These are phyloP conservation scores for Magnusiomyces tetraspermus DNA, from an alignment of 1,139 yeast species.

Conservation along the genomic window DNA sequence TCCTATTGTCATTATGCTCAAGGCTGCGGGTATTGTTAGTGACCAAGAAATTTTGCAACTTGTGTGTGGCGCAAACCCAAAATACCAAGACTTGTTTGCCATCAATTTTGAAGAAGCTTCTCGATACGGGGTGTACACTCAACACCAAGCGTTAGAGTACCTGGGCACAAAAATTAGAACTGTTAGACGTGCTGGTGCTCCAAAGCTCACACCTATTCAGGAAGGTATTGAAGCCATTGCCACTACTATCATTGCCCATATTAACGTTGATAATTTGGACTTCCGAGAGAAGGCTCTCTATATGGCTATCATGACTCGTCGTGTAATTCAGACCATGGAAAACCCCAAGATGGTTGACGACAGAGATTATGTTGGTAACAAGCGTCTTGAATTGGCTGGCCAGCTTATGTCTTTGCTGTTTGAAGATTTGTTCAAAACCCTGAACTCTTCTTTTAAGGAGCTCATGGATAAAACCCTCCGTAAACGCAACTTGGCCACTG, in stretches of 20 bases:
- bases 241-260: conserved; percentile 90
- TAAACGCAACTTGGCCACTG: conserved; percentile 90
- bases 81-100: conserved; percentile 84
- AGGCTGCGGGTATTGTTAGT: conserved; percentile 91
- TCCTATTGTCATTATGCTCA: conserved; percentile 84
- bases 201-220: conserved; percentile 69
- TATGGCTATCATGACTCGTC: conserved; percentile 91
- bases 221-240: conserved; percentile 98
- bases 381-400: conserved; percentile 94
- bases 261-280: conserved; percentile 75
- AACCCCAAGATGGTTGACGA: conserved; percentile 95
- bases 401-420: conserved; percentile 89
- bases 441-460: conserved; percentile 87
- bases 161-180: conserved; percentile 89
- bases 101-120: conserved; percentile 93
- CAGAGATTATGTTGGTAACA: conserved; percentile 97
- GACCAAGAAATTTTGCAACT: conserved; percentile 90
- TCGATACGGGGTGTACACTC: conserved; percentile 75
- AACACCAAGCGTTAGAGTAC: conserved; percentile 85
- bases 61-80: conserved; percentile 83
- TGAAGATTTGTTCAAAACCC: conserved; percentile 94
- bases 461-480: conserved; percentile 88
- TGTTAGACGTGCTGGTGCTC: conserved; percentile 74
- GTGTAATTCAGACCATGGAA: conserved; percentile 92
- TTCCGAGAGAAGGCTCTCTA: conserved; percentile 91